These are phyloP conservation scores for Coccomyxa sp. DNA, from an alignment of 139 green algal species.

Conservation along the genomic window DNA sequence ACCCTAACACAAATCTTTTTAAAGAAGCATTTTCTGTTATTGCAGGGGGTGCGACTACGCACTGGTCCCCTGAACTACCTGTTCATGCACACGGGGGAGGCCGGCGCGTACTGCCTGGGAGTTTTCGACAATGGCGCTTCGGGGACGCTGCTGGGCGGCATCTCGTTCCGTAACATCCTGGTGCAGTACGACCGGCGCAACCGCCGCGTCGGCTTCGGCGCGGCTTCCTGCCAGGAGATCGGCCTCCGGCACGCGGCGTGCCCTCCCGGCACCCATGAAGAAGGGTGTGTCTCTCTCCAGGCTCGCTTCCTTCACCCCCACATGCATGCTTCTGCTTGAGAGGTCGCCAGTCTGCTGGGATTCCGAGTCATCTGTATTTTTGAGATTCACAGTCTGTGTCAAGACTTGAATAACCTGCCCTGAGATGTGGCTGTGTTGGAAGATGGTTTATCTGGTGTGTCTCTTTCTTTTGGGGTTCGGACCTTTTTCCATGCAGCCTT, in stretches of 20 bases:
- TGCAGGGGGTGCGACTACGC: neutral
- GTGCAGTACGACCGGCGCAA: slow-evolving; percentile 61
- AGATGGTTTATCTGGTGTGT: no score
- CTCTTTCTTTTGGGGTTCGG: no score
- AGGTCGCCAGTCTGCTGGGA: no score
- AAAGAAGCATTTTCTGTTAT: no score
- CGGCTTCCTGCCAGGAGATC: slow-evolving; percentile 34
- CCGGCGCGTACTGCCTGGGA: slow-evolving; percentile 81
- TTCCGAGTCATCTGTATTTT: no score
- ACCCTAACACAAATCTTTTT: no score
- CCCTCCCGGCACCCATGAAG: neutral
- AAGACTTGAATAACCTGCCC: no score
- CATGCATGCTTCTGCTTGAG: no score
- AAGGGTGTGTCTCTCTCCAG: neutral
- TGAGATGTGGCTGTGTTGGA: no score
- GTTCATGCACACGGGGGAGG: slow-evolving; percentile 63
- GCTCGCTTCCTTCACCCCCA: no score
- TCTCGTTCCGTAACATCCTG: slow-evolving; percentile 75
- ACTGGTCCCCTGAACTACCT: slow-evolving; percentile 79
- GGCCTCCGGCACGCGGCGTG: slow-evolving; percentile 11
- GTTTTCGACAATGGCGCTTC: slow-evolving; percentile 80
- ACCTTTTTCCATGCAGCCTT: no score
- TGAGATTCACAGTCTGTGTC: no score
- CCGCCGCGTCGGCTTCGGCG: slow-evolving; percentile 50
- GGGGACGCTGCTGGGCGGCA: slow-evolving; percentile 83